Conservation (phyloP, 257 asterid species). For the Solanum pennellii region DNA sequence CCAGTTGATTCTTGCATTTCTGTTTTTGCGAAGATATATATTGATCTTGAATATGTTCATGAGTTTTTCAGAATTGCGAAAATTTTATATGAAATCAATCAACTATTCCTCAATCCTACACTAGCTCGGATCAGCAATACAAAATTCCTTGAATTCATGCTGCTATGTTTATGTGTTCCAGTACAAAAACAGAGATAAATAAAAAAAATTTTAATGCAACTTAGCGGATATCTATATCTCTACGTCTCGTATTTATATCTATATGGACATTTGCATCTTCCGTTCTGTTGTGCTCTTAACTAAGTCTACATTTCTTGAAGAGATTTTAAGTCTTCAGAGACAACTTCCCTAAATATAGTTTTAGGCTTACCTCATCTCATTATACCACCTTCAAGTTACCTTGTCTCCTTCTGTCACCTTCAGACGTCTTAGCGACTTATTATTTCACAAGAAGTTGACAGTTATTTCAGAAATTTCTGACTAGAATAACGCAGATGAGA, state of each 20-base stretch:
- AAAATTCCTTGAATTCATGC: background rate
- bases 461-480: background rate
- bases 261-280: background rate
- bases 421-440: background rate
- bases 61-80: background rate
- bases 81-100: background rate
- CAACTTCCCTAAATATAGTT: background rate
- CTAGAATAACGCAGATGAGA: background rate
- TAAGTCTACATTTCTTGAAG: background rate
- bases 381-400: background rate
- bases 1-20: background rate
- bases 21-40: background rate
- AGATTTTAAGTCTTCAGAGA: background rate
- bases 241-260: background rate
- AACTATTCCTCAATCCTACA: background rate
- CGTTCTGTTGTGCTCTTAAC: background rate
- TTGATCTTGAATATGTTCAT: background rate
- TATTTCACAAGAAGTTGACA: background rate
- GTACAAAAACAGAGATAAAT: background rate
- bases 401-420: background rate
- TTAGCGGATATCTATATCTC: background rate
- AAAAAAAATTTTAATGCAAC: background rate
- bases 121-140: background rate
- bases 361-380: background rate
- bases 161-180: background rate